Conservation (phyloP, 1,139 yeast genomes). For the Suhomyces guaymorum region DNA sequence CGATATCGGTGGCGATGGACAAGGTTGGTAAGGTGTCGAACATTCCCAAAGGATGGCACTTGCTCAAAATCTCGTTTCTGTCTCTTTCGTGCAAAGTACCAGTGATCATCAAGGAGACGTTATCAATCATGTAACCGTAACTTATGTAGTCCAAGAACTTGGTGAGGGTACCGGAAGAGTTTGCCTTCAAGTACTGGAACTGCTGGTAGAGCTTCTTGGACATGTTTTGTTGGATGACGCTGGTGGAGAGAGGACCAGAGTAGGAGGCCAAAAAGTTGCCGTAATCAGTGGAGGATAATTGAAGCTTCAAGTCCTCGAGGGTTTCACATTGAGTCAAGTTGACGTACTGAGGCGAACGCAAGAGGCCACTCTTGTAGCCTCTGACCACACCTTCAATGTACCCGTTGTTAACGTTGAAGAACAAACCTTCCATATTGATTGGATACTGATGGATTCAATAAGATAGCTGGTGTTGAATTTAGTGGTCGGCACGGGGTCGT, state of each 20-base stretch:
- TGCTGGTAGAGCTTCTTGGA: conserved; percentile 75
- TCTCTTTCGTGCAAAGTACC: conserved; percentile 97
- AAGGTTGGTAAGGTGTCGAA: conserved; percentile 96
- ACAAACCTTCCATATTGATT: conserved; percentile 73
- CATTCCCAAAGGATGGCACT: conserved; percentile 98
- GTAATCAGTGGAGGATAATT: conserved; percentile 92
- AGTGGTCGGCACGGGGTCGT: conserved; percentile 7
- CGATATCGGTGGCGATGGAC: conserved; percentile 91
- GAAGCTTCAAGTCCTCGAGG: conserved; percentile 89
- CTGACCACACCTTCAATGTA: conserved; percentile 92
- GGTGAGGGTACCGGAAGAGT: conserved; percentile 77
- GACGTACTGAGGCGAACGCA: conserved; percentile 76
- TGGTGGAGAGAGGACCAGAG: conserved; percentile 78
- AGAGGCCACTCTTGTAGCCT: conserved; percentile 85
- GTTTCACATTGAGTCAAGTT: conserved; percentile 95
- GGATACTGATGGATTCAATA: conserved; percentile 1
- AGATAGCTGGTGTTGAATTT: conserved; percentile 7
- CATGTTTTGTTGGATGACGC: conserved; percentile 78
- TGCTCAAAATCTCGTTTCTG: conserved; percentile 76
- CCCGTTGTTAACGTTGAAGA: conserved; percentile 85
- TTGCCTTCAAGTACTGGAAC: conserved; percentile 81
- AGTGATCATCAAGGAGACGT: conserved; percentile 91
- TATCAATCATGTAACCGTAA: conserved; percentile 98
- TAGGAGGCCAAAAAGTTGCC: conserved; percentile 86
- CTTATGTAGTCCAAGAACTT: conserved; percentile 88